Conservation (phyloP, 2,329 filamentous ascomycete genomes). For the Myotisia sp. region DNA sequence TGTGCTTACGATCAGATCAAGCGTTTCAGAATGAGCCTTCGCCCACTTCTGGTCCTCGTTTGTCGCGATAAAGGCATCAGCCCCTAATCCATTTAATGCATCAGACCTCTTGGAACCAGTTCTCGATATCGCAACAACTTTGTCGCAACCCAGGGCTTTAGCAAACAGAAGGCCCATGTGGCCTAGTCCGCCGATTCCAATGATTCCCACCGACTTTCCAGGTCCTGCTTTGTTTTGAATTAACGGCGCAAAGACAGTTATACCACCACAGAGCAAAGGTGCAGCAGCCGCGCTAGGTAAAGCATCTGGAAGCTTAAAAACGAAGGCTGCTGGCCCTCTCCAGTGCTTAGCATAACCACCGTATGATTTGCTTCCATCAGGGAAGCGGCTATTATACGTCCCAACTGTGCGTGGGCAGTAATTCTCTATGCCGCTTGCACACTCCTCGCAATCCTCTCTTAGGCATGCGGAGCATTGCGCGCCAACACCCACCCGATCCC, state of each 20-base stretch:
- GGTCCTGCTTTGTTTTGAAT: slow-evolving; percentile 52
- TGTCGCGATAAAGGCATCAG: slow-evolving; percentile 43
- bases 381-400: slow-evolving; percentile 26
- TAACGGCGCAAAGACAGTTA: slow-evolving; percentile 59
- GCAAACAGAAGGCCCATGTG: slow-evolving; percentile 61
- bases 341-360: slow-evolving; percentile 49
- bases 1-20: slow-evolving; percentile 43
- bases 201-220: slow-evolving; percentile 55
- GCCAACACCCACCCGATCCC: slow-evolving; percentile 54
- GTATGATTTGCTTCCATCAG: slow-evolving; percentile 40
- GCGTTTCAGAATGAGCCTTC: slow-evolving; percentile 31
- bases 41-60: slow-evolving; percentile 43
- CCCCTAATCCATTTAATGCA: slow-evolving; percentile 38
- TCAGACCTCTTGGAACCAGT: slow-evolving; percentile 37
- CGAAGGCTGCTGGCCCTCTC: slow-evolving; percentile 45
- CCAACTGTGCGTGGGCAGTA: slow-evolving; percentile 26
- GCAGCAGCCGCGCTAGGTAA: slow-evolving; percentile 40
- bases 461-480: slow-evolving; percentile 47
- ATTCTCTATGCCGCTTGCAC: slow-evolving; percentile 25
- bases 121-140: slow-evolving; percentile 43
- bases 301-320: slow-evolving; percentile 40
- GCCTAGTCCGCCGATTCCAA: slow-evolving; percentile 59
- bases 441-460: slow-evolving; percentile 28
- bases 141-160: slow-evolving; percentile 53
- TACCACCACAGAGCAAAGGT: slow-evolving; percentile 63